phyloP scores from a whole-genome alignment of 768 basidiomycete genomes.

The Kwoniella newhampshirensis region DNA sequence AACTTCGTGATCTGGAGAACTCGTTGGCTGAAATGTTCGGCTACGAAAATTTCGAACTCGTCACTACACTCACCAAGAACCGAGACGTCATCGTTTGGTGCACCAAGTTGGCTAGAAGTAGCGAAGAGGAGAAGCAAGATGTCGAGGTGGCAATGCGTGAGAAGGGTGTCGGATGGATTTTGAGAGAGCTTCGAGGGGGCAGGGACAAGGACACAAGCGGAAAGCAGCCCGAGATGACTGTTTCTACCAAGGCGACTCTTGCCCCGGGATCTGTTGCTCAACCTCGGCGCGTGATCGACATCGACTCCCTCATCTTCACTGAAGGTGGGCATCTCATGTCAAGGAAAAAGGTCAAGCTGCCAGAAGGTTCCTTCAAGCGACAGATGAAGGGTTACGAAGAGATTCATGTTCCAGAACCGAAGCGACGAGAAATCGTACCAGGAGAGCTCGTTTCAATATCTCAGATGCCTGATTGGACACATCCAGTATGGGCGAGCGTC shows the following conservation, averaged over 20 bases:
- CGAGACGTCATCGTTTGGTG: constrained; percentile 97
- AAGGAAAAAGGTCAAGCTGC: constrained; percentile 96
- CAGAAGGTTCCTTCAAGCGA: constrained; percentile 96
- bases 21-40: constrained; percentile 96
- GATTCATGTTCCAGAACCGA: constrained; percentile 92
- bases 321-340: constrained; percentile 97
- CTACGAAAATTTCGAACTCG: constrained; percentile 76
- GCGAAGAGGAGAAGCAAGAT: constrained; percentile 83
- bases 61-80: constrained; percentile 88
- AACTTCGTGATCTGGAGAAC: constrained; percentile 89
- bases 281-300: constrained; percentile 79
- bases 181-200: constrained; percentile 82
- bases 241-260: constrained; percentile 81
- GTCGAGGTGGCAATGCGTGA: constrained; percentile 98
- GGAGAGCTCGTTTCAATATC: constrained; percentile 65
- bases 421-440: constrained; percentile 65
- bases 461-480: constrained; percentile 79
- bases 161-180: constrained; percentile 93
- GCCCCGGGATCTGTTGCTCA: constrained; percentile 79
- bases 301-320: constrained; percentile 92
- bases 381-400: constrained; percentile 96
- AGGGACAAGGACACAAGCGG: constrained; percentile 63
- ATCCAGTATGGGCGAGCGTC: constrained; percentile 71
- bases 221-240: constrained; percentile 59
- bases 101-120: constrained; percentile 86